Conservation (phyloP, 1,284 basidiomycete genomes). For the Malassezia obtusa region DNA sequence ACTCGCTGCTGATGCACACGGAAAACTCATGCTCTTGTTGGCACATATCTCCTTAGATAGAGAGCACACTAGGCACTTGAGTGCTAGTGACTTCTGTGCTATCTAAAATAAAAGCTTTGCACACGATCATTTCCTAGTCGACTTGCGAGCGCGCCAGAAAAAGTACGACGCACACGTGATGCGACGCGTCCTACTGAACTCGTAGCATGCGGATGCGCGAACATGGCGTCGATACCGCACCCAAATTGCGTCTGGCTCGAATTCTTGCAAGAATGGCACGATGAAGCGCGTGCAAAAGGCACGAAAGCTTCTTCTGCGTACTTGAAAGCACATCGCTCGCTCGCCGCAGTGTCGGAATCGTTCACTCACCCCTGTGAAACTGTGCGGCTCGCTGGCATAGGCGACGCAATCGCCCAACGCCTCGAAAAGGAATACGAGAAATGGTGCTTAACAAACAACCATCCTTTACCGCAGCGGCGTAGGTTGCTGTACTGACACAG, state of each 20-base stretch:
- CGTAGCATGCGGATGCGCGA: too few species aligned
- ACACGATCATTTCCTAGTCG: neutral
- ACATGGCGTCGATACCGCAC: neutral
- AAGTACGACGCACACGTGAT: too few species aligned
- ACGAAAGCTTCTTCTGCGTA: conserved; percentile 30
- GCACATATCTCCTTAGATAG: conserved; percentile 9
- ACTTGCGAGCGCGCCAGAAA: too few species aligned
- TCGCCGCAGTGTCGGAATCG: conserved; percentile 24
- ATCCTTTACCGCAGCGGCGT: conserved; percentile 23
- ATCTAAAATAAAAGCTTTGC: neutral
- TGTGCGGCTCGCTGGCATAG: conserved; percentile 30
- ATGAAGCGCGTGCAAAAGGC: conserved; percentile 31
- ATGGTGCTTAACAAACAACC: conserved; percentile 29
- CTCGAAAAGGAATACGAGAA: conserved; percentile 27
- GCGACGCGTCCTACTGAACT: too few species aligned
- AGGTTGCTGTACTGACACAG: neutral
- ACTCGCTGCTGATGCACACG: neutral
- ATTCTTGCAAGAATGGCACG: conserved; percentile 28
- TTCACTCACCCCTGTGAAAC: conserved; percentile 36
- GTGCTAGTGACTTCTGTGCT: neutral
- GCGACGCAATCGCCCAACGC: conserved; percentile 31
- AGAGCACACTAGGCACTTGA: neutral
- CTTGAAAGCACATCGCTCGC: conserved; percentile 29
- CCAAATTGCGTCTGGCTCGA: conserved; percentile 26
- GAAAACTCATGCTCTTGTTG: conserved; percentile 1